phyloP scores from a whole-genome alignment of 768 basidiomycete species.

The Cystoderma amianthinum region DNA sequence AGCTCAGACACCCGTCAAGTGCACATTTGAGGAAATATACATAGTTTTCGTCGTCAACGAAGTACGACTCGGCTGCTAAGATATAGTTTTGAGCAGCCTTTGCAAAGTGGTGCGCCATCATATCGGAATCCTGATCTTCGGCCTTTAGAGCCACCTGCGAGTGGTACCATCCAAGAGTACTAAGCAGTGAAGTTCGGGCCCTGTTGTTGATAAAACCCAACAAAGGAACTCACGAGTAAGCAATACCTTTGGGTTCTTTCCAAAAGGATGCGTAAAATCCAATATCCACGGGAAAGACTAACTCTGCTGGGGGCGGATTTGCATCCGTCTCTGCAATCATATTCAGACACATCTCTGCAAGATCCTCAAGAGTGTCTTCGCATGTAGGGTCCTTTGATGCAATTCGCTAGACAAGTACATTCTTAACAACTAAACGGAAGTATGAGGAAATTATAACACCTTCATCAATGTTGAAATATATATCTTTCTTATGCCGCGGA shows the following conservation, averaged over 20 bases:
- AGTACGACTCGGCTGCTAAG: slow-evolving; percentile 20
- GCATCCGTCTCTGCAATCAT: slow-evolving; percentile 22
- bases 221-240: slow-evolving; percentile 23
- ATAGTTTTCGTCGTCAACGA: slow-evolving; percentile 30
- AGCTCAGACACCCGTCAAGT: slow-evolving; percentile 22
- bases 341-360: slow-evolving; percentile 21
- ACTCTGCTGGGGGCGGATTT: slow-evolving; percentile 9
- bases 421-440: not conserved
- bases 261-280: slow-evolving; percentile 29
- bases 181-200: slow-evolving; percentile 5
- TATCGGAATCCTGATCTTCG: slow-evolving; percentile 8
- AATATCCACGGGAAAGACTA: slow-evolving; percentile 9
- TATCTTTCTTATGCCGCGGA: slow-evolving; percentile 31
- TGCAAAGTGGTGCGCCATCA: slow-evolving; percentile 9
- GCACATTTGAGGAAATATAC: slow-evolving; percentile 20
- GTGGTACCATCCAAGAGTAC: slow-evolving; percentile 22
- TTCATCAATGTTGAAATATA: slow-evolving; percentile 24
- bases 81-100: slow-evolving; percentile 20
- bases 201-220: not conserved
- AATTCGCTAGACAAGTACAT: not conserved
- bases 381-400: slow-evolving; percentile 5
- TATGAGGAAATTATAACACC: slow-evolving; percentile 13
- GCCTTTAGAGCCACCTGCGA: slow-evolving; percentile 13
- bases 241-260: slow-evolving; percentile 25
- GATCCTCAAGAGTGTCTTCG: slow-evolving; percentile 17